Evolutionary conservation across 345 rosid genomes (phyloP).

Genomic region (Hibiscus mutabilis): DNA sequence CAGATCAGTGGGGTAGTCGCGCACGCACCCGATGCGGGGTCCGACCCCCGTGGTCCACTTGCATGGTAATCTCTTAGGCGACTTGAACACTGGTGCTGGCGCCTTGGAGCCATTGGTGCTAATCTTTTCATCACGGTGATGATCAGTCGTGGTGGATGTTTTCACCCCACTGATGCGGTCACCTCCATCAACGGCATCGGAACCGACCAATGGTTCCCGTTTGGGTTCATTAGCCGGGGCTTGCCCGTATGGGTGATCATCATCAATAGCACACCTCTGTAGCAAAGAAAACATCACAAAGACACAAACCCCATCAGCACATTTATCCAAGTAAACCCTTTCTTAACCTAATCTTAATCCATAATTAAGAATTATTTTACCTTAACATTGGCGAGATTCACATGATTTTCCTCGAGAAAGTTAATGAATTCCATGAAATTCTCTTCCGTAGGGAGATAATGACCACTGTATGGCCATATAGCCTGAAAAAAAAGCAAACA

Average conservation of each 20-base stretch:
- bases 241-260: conserved; percentile 31
- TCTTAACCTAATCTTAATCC: neutral
- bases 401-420: conserved; percentile 57
- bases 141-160: neutral
- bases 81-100: conserved; percentile 5
- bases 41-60: conserved; percentile 75
- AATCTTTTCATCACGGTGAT: conserved; percentile 11
- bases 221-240: conserved; percentile 19
- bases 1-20: conserved; percentile 66
- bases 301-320: conserved; percentile 1
- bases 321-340: neutral
- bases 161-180: neutral
- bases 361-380: conserved; percentile 21
- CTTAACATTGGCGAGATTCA: conserved; percentile 79
- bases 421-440: conserved; percentile 68
- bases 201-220: neutral
- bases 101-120: neutral
- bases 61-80: conserved; percentile 39
- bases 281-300: neutral
- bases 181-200: conserved; percentile 1
- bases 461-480: conserved; percentile 96
- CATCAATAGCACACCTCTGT: conserved; percentile 69
- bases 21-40: conserved; percentile 82
- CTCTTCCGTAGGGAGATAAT: conserved; percentile 92
- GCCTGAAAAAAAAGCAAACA: conserved; percentile 36